Evolutionary conservation across 1,284 basidiomycete species (phyloP), one percentile per base, ranked within the genome.

Genomic region (Ceratorhiza oryzae-sativae): DNA sequence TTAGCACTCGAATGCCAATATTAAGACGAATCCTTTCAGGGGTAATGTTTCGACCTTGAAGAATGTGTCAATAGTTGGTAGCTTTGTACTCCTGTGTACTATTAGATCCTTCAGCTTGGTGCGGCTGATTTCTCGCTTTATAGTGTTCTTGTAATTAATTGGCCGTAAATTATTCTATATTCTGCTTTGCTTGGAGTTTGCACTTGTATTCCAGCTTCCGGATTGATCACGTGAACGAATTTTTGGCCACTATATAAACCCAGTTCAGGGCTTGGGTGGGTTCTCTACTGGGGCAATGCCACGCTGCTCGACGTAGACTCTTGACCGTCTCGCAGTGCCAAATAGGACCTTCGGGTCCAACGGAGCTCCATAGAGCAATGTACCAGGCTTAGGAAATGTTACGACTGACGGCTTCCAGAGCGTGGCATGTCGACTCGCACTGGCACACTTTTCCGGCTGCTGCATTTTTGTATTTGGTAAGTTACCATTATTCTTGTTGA

Each of bases 321-420:
- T 32, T 41, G 23, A 53, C 56, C 55, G 55, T 60, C 46, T 39
- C 15, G 45, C 68, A 71, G 68, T 71, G 68, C 68, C 68, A 71
- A n/a, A 61, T 56, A 8, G 13, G 53, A 56, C 53, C 13, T 56
- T 56, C 53, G 53, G 53, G 53, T 56, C 53, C 36, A 56, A 67
- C 39, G 51, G 63, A 39, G 56, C 68, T 71, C 58, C 68, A 56
- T 23, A 71, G 41, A 71, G 20, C 20, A 42, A 45, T 49, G 20
- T 20, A 49, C 58, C 68, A 71, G 68, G 68, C 68, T 51, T 71
- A 71, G 68, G 68, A 71, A 71, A 71, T 71, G 68, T 71, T 71
- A 71, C 68, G 55, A 59, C 68, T 71, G 68, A 71, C 68, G 68
- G 42, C n/a, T 41, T 34, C 23, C 55, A 71, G 68, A 71, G 68